Evolutionary conservation across 805 yeast genomes (phyloP).

Genomic region (Saturnispora sekii): DNA sequence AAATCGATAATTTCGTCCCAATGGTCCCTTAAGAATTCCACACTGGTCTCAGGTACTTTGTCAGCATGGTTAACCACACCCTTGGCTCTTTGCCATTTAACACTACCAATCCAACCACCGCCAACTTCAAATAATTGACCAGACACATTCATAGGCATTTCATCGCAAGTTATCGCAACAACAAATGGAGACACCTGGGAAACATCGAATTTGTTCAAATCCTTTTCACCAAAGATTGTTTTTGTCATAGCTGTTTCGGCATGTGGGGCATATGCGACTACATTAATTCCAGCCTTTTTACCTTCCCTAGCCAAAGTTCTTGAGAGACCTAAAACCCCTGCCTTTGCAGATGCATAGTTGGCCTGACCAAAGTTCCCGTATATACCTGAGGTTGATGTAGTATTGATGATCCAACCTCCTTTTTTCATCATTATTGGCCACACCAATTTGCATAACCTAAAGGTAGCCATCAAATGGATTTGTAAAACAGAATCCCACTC

Average conservation of each 20-base stretch:
- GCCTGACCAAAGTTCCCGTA: slow-evolving; percentile 98
- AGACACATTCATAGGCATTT: slow-evolving; percentile 40
- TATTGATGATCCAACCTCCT: slow-evolving; percentile 75
- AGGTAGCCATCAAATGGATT: slow-evolving; percentile 80
- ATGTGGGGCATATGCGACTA: slow-evolving; percentile 87
- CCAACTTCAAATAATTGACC: slow-evolving; percentile 90
- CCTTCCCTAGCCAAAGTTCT: slow-evolving; percentile 90
- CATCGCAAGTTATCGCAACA: slow-evolving; percentile 68
- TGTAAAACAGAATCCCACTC: slow-evolving; percentile 77
- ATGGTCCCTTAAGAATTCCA: slow-evolving; percentile 59
- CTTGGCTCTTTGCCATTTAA: slow-evolving; percentile 89
- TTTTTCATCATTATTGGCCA: slow-evolving; percentile 82
- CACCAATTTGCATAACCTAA: slow-evolving; percentile 71
- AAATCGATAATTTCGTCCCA: slow-evolving; percentile 64
- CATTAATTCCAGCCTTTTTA: slow-evolving; percentile 61
- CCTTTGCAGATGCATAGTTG: slow-evolving; percentile 89
- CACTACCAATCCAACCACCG: slow-evolving; percentile 92
- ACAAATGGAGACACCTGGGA: slow-evolving; percentile 85
- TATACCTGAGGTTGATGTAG: slow-evolving; percentile 92
- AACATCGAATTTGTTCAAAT: slow-evolving; percentile 77
- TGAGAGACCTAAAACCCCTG: slow-evolving; percentile 78
- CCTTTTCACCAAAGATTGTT: slow-evolving; percentile 71
- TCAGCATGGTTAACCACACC: slow-evolving; percentile 62
- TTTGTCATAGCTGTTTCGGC: slow-evolving; percentile 97
- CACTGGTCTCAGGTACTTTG: slow-evolving; percentile 34